Evolutionary conservation across 106 monocot genomes (phyloP), one percentile per base, ranked within the genome.

Genomic region (Allium cepa): DNA sequence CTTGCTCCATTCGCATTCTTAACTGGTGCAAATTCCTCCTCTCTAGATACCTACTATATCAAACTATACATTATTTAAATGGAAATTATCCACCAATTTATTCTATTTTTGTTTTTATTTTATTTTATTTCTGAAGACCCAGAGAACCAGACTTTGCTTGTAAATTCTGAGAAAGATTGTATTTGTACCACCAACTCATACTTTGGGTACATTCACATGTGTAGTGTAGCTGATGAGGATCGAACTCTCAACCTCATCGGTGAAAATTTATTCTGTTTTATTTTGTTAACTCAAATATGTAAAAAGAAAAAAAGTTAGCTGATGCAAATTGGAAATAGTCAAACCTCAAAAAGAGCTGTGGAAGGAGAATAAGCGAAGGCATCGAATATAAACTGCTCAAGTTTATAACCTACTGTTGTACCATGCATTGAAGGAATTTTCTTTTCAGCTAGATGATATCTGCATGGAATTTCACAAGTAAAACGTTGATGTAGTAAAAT

Each of bases 11-110:
- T 99, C 36, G 99, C 90, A 85, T 99, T 99, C 70, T 99, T 99
- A 28, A 99, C 99, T 11, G 99, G 99, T 50, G 99, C 92, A 81
- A 99, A 99, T 65, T 99, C 99, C 74, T 99, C 99, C 69, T 92
- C 99, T 47, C 99, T 70, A 59, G 50, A 10, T 18, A 93, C 79
- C 99, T 99, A 79, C 49, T 60, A 56, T 17, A 57, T 48, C 11
- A 13, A 36, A 70, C 46, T 12, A 28, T 15, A 18, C 47, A 26
- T 15, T 7, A 66, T 50, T 17, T 17, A 11, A 66, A 66, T 22
- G 22, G 22, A 36, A 36, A 36, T 36, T 36, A 36, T 1, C 36
- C 5, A 2, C 36, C 36, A 36, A 36, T 36, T 36, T 5, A 36
- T 36, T 36, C 2, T 63, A 46, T 11, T 63, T 63, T 7, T 22